These are phyloP conservation scores for Neurospora sp. DNA, from an alignment of 495 filamentous ascomycete species.

Conservation along the genomic window DNA sequence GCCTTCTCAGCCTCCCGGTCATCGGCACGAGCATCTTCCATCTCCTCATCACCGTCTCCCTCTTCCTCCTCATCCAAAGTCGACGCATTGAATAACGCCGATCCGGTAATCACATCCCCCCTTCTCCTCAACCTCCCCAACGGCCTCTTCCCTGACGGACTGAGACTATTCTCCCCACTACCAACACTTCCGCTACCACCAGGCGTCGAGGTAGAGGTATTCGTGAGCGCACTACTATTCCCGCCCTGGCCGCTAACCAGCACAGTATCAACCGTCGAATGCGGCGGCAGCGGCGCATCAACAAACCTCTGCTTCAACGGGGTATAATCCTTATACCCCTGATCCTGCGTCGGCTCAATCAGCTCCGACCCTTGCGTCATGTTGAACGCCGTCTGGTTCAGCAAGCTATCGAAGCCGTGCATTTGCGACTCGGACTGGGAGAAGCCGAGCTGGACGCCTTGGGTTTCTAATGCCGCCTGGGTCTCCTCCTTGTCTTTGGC, in stretches of 20 bases:
- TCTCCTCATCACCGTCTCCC: conserved; percentile 41
- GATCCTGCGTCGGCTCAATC: conserved; percentile 79
- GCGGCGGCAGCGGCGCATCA: conserved; percentile 14
- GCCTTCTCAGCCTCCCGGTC: conserved; percentile 18
- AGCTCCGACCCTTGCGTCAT: conserved; percentile 48
- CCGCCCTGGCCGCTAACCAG: conserved; percentile 26
- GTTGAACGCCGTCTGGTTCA: conserved; percentile 17
- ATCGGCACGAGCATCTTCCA: conserved; percentile 41
- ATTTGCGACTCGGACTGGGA: conserved; percentile 45
- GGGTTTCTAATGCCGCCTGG: conserved; percentile 28
- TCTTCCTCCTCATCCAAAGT: conserved; percentile 37
- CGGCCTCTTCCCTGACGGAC: background rate
- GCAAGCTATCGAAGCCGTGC: conserved; percentile 40
- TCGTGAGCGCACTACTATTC: background rate
- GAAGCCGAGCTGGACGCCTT: conserved; percentile 42
- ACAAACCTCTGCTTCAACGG: conserved; percentile 53
- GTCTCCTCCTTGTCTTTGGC: conserved; percentile 12
- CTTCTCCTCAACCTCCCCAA: conserved; percentile 45
- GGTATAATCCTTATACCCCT: conserved; percentile 54
- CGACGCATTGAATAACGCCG: conserved; percentile 20
- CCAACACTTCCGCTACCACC: background rate
- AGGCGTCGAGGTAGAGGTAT: conserved; percentile 28
- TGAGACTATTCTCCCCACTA: conserved; percentile 35
- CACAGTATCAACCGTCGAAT: conserved; percentile 63
- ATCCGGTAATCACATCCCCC: conserved; percentile 18